A percentile compares a stretch with the other conserved stretches of the same genome.
phyloP scores from a whole-genome alignment of 2,329 filamentous ascomycete genomes.

The Byssoonygena ceratinophila region DNA sequence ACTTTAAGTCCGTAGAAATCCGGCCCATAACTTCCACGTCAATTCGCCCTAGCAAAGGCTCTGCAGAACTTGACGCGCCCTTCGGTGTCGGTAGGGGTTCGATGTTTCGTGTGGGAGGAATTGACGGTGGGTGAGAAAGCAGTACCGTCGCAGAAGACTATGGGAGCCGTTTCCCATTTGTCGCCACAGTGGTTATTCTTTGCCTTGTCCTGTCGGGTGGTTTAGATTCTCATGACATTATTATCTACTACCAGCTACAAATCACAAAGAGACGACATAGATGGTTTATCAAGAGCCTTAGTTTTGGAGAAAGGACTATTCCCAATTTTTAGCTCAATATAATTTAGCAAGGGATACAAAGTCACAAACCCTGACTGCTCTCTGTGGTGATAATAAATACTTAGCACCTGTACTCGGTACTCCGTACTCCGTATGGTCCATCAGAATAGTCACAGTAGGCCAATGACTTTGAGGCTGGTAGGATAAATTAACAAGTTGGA shows the following conservation, averaged over 20 bases:
- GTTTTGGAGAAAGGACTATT: background rate
- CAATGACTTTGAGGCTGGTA: too few species aligned
- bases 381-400: too few species aligned
- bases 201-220: conserved; percentile 21
- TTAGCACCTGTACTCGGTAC: too few species aligned
- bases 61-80: background rate
- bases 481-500: too few species aligned
- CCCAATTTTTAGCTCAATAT: background rate
- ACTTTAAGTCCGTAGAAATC: background rate
- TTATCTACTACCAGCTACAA: background rate
- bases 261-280: background rate
- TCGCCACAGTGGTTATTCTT: conserved; percentile 16
- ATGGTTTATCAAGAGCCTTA: background rate
- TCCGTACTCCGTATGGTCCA: too few species aligned
- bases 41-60: background rate
- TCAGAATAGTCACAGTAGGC: too few species aligned
- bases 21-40: background rate
- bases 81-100: background rate
- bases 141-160: background rate
- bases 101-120: background rate
- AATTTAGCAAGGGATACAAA: background rate
- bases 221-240: conserved; percentile 16
- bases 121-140: background rate
- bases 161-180: conserved; percentile 13
- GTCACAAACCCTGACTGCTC: too few species aligned